Conservation (phyloP, 78 protist species). For the Dictyostelium capitatum region DNA sequence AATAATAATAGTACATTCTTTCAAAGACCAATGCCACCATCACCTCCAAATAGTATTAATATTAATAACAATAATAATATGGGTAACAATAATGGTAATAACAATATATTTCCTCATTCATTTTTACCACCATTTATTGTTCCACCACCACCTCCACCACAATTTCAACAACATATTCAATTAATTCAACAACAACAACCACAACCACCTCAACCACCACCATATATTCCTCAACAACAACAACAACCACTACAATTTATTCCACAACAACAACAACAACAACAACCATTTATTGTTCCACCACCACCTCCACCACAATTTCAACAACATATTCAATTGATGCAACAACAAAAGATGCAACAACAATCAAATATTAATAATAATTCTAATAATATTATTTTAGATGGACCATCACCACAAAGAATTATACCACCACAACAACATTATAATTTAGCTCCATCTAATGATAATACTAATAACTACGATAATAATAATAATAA, state of each 20-base stretch:
- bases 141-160: conserved; percentile 8
- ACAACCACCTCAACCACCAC: neutral
- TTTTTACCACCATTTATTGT: neutral
- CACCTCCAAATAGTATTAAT: neutral
- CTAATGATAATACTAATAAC: neutral
- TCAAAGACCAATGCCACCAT: no score
- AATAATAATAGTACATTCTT: no score
- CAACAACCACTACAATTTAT: neutral
- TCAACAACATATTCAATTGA: neutral
- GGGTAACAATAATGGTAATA: neutral
- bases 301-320: neutral
- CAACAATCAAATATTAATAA: neutral
- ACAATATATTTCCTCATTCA: neutral
- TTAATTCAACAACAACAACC: neutral
- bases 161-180: neutral
- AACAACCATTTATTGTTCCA: neutral
- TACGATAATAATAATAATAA: neutral
- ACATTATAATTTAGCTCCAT: neutral
- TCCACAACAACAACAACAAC: neutral
- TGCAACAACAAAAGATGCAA: neutral
- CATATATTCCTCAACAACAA: neutral
- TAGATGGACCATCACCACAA: no score
- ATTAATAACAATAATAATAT: neutral
- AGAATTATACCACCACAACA: neutral
- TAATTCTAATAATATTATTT: no score